Conservation (phyloP, 176 grass and related monocot species). For the Zizania latifolia region DNA sequence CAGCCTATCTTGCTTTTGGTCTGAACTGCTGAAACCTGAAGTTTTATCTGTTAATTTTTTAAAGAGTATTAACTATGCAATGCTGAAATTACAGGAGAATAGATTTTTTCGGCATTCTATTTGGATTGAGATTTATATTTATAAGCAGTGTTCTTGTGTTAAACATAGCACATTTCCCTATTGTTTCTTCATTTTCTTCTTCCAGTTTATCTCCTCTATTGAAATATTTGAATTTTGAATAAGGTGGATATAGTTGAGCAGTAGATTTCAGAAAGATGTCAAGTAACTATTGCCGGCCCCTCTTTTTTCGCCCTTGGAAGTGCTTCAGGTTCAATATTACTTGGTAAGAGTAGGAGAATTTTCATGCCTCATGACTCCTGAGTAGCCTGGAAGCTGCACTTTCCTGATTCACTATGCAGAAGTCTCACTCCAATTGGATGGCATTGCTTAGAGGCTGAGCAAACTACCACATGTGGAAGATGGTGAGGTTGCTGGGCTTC, state of each 20-base stretch:
- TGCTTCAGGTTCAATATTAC: conserved; percentile 6
- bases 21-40: neutral
- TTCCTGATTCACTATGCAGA: neutral
- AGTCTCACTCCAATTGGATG: conserved; percentile 2
- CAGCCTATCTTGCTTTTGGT: neutral
- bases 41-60: neutral
- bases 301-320: neutral
- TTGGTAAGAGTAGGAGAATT: conserved; percentile 2
- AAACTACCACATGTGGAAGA: conserved; percentile 31
- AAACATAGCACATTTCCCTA: neutral
- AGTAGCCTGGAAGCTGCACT: conserved; percentile 21
- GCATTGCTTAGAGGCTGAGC: conserved; percentile 38
- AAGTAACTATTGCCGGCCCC: conserved; percentile 12
- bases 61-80: neutral
- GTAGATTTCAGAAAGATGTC: conserved; percentile 32
- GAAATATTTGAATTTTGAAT: neutral
- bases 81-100: neutral
- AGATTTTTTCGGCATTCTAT: neutral
- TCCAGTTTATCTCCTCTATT: neutral
- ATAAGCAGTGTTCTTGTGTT: neutral
- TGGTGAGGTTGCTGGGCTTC: conserved; percentile 29
- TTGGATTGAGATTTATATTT: neutral
- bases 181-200: neutral
- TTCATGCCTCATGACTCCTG: neutral
- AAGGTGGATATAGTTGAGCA: conserved; percentile 23